Evolutionary conservation across 345 rosid species (phyloP).

Genomic region (Populus tremula): DNA sequence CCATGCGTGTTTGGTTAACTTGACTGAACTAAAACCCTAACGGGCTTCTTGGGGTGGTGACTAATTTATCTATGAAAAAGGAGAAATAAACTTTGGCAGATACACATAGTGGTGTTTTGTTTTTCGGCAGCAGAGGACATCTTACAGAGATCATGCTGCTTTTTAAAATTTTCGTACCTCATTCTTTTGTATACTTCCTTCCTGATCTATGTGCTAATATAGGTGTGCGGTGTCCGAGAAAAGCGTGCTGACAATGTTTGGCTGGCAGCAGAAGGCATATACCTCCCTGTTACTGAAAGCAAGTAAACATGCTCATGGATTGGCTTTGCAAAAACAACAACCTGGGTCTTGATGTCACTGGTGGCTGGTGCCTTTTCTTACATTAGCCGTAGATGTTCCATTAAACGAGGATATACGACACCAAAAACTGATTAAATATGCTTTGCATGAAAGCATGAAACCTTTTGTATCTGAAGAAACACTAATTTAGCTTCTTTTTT

Average conservation of each 20-base stretch:
- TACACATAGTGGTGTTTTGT: not conserved
- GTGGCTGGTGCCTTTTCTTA: constrained; percentile 32
- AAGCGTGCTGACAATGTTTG: constrained; percentile 83
- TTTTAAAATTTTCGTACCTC: not conserved
- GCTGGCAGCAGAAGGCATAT: constrained; percentile 97
- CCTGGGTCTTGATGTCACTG: constrained; percentile 34
- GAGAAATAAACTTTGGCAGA: not conserved
- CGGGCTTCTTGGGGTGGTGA: not conserved
- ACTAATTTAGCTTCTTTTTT: not conserved
- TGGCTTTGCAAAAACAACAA: constrained; percentile 29
- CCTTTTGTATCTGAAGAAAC: constrained; percentile 10
- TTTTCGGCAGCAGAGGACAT: not conserved
- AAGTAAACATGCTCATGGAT: constrained; percentile 27
- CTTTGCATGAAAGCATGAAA: not conserved
- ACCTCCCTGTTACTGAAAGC: constrained; percentile 73
- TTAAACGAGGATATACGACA: constrained; percentile 2
- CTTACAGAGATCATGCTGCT: not conserved
- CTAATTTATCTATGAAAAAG: not conserved
- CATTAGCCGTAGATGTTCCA: constrained; percentile 19
- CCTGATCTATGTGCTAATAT: constrained; percentile 6
- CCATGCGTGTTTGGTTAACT: not conserved
- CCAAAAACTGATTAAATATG: not conserved
- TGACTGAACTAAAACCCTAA: not conserved
- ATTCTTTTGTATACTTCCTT: not conserved
- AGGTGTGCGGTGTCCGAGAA: constrained; percentile 90